phyloP scores from a whole-genome alignment of 1,284 basidiomycete species.

The Sanguinoderma infundibulare region DNA sequence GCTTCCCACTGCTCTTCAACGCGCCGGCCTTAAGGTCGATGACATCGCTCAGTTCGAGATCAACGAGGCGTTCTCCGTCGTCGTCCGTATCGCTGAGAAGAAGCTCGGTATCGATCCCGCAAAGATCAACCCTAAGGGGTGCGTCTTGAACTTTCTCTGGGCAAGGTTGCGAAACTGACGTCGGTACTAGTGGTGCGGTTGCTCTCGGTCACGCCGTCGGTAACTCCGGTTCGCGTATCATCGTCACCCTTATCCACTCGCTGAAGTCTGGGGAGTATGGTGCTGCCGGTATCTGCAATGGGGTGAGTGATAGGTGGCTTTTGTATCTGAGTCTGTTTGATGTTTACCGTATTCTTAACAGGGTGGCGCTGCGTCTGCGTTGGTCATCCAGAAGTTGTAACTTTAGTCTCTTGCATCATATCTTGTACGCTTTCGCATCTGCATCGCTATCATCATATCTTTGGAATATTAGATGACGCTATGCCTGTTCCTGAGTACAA shows the following conservation, averaged over 20 bases:
- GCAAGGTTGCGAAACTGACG: background rate
- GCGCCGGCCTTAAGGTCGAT: conserved; percentile 81
- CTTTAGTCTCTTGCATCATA: conserved; percentile 15
- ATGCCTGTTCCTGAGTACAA: conserved; percentile 1
- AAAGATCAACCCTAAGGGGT: conserved; percentile 95
- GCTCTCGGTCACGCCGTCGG: conserved; percentile 96
- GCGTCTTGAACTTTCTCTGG: conserved; percentile 31
- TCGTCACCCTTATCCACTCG: conserved; percentile 92
- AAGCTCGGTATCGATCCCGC: conserved; percentile 81
- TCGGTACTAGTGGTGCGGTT: conserved; percentile 76
- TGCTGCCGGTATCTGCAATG: conserved; percentile 98
- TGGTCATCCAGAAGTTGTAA: conserved; percentile 88
- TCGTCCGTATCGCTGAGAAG: conserved; percentile 92
- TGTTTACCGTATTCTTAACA: conserved; percentile 37
- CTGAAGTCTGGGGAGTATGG: conserved; percentile 97
- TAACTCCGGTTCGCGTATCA: conserved; percentile 93
- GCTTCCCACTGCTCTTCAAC: conserved; percentile 87
- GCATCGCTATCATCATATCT: conserved; percentile 24
- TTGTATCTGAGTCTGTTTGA: background rate
- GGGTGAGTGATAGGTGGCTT: conserved; percentile 56
- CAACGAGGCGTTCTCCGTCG: conserved; percentile 98
- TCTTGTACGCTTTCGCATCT: conserved; percentile 30
- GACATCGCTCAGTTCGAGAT: conserved; percentile 96
- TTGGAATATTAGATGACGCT: background rate
- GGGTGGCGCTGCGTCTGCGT: conserved; percentile 92